Evolutionary conservation across 352 stramenopile genomes (phyloP).

Genomic region (Phytophthora sp.): DNA sequence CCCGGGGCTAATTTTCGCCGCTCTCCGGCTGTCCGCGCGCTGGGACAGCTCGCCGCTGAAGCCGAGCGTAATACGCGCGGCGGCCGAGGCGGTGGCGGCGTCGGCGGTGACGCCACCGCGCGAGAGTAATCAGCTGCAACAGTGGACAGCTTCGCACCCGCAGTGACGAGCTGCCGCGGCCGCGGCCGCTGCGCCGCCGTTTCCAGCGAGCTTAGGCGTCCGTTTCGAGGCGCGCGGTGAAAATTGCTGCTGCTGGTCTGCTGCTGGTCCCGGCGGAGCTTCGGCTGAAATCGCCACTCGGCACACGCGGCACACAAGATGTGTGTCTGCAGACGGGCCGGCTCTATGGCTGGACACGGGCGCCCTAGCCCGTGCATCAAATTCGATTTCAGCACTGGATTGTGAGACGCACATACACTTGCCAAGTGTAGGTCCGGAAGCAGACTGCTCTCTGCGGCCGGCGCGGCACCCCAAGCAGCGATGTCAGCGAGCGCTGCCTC

Average conservation of each 20-base stretch:
- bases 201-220: slow-evolving; percentile 17
- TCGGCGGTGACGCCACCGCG: no score
- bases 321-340: slow-evolving; percentile 4
- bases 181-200: neutral
- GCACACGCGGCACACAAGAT: slow-evolving; percentile 15
- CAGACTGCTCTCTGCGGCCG: slow-evolving; percentile 26
- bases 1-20: slow-evolving; percentile 23
- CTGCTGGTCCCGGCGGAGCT: no score
- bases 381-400: slow-evolving; percentile 25
- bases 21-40: slow-evolving; percentile 8
- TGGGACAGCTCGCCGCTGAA: slow-evolving; percentile 24
- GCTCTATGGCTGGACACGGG: slow-evolving; percentile 17
- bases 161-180: slow-evolving; percentile 17
- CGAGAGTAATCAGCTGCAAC: neutral
- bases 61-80: no score
- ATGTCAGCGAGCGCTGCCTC: neutral
- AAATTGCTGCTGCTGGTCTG: no score
- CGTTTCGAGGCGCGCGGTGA: slow-evolving; percentile 22
- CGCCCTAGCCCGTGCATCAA: slow-evolving; percentile 12
- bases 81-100: no score
- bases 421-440: slow-evolving; percentile 30
- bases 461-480: no score
- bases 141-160: neutral
- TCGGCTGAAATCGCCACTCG: no score
- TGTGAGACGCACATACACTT: slow-evolving; percentile 33